These are phyloP conservation scores for Arthrobotrys entomopaga DNA, from an alignment of 2,329 filamentous ascomycete genomes.

Conservation along the genomic window DNA sequence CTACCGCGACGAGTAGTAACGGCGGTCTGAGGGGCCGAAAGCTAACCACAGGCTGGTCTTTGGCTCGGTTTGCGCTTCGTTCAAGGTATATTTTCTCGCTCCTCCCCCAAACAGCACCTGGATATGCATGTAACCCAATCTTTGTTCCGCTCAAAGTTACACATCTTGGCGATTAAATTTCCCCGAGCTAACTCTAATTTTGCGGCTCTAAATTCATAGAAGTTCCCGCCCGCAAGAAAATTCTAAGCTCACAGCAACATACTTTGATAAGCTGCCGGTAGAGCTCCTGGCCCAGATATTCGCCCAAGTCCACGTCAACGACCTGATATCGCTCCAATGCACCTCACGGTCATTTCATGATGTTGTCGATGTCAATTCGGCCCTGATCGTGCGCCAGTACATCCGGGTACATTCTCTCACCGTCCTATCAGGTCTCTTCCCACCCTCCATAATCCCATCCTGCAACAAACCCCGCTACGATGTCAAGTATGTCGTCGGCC, in stretches of 20 bases:
- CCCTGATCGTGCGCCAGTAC: conserved; percentile 56
- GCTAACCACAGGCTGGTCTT: conserved; percentile 42
- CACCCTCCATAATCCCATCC: conserved; percentile 44
- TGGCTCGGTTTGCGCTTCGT: conserved; percentile 49
- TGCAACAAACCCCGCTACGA: conserved; percentile 54
- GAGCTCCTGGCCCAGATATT: conserved; percentile 59
- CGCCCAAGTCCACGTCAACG: conserved; percentile 56
- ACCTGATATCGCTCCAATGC: conserved; percentile 56
- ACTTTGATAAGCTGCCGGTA: conserved; percentile 58
- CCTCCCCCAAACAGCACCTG: neutral
- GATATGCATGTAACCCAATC: conserved; percentile 1
- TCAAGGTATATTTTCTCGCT: conserved; percentile 31
- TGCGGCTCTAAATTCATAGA: conserved; percentile 12
- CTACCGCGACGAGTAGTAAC: neutral
- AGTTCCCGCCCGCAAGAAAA: conserved; percentile 26
- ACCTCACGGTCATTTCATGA: conserved; percentile 57
- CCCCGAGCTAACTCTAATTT: conserved; percentile 5
- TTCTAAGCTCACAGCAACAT: conserved; percentile 51
- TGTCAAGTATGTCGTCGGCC: conserved; percentile 56
- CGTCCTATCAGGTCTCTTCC: conserved; percentile 57
- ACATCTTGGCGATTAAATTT: neutral
- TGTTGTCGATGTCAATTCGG: conserved; percentile 58
- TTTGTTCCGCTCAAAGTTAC: neutral
- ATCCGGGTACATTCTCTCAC: conserved; percentile 55
- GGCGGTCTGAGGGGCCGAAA: conserved; percentile 38